Evolutionary conservation across 768 basidiomycete species (phyloP), one percentile per base, ranked within the genome.

Genomic region (Boletus pseudopeckii): DNA sequence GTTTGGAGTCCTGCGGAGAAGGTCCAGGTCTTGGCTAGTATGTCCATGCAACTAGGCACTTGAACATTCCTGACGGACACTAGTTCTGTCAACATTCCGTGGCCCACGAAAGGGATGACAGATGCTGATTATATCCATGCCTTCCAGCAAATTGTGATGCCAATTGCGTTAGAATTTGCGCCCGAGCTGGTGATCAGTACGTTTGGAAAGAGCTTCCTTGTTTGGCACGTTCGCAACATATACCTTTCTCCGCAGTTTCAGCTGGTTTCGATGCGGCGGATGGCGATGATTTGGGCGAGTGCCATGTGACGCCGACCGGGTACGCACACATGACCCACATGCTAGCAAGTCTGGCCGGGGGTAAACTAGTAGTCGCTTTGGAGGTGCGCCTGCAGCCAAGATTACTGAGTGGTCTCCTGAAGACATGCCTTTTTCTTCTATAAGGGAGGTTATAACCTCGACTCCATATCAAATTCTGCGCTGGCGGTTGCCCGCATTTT

Each of bases 321-420:
- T 99, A 93, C 69, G 93, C 93, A 0, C 97, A 98, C 63, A 98
- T 99, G 95, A 97, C 97, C 7, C 90, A 98, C 65, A 96, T 99
- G 92, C 78, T 99, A 9, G 82, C 85, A 38, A 84, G 88, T 20
- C 77, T 99, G 17, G 96, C 96, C 22, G 81, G 83, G 8, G 97
- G 97, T 3, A 89, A 85, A 62, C 63, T 99, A 15, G 91, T 96
- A 11, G 92, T 96, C 30, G 95, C 93, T 2, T 81, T 99, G 39
- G 97, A 99, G 82, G 96, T 96, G 52, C 45, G 58, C 30, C 2
- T 20, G 8, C 2, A 74, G 53, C 34, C n/a, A 28, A 28, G 36
- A 32, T 50, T 47, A 11, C 30, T 9, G 18, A 18, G 5, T 33
- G 5, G 22, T 30, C 22, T 43, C 39, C 41, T 65, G 43, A 62